Conservation (phyloP, 805 yeast species). For the Priceomyces castillae region DNA sequence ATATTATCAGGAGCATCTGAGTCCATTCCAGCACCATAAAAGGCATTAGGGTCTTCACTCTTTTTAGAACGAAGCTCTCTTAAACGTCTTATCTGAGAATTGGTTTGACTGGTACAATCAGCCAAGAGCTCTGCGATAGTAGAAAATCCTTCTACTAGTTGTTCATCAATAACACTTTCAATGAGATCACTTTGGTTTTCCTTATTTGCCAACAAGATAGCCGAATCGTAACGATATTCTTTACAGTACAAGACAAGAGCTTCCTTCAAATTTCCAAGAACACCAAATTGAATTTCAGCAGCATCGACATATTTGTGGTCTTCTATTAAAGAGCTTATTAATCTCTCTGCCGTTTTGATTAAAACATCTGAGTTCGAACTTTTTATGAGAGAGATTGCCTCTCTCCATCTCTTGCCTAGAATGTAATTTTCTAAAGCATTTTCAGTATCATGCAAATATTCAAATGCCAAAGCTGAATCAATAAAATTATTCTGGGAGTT, state of each 20-base stretch:
- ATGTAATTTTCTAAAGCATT: slow-evolving; percentile 71
- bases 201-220: slow-evolving; percentile 60
- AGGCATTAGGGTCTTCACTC: slow-evolving; percentile 78
- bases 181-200: slow-evolving; percentile 46
- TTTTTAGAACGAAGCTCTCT: slow-evolving; percentile 85
- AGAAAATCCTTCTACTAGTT: slow-evolving; percentile 85
- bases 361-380: slow-evolving; percentile 35
- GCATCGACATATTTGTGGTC: slow-evolving; percentile 77
- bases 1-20: slow-evolving; percentile 86
- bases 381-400: slow-evolving; percentile 66
- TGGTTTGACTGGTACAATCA: slow-evolving; percentile 86
- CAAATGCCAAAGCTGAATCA: slow-evolving; percentile 82
- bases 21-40: slow-evolving; percentile 65
- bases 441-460: slow-evolving; percentile 53
- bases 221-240: slow-evolving; percentile 71
- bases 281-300: slow-evolving; percentile 68
- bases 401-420: slow-evolving; percentile 76
- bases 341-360: slow-evolving; percentile 51
- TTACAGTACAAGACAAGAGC: slow-evolving; percentile 71
- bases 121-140: slow-evolving; percentile 81
- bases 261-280: slow-evolving; percentile 56
- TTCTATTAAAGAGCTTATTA: slow-evolving; percentile 59
- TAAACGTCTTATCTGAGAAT: slow-evolving; percentile 78
- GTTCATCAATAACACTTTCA: slow-evolving; percentile 63
- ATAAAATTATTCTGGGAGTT: slow-evolving; percentile 52